Evolutionary conservation across 768 basidiomycete species (phyloP).

Genomic region (Russula vinacea): DNA sequence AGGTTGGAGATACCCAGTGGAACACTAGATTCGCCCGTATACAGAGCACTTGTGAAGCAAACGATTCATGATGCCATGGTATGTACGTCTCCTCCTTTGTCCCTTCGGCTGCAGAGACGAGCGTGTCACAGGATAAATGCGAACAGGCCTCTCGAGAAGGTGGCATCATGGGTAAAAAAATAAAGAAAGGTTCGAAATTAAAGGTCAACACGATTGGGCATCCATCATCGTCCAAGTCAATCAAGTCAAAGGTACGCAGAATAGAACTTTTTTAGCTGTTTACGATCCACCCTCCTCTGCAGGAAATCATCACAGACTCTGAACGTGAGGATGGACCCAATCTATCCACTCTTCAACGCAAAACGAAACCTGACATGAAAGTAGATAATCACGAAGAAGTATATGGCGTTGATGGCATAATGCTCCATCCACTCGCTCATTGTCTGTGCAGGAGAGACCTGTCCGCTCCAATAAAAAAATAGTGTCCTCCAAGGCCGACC

Average conservation of each 20-base stretch:
- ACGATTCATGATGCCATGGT: conserved; percentile 22
- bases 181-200: not conserved
- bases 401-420: not conserved
- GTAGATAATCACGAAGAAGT: conserved; percentile 8
- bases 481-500: not conserved
- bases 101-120: not conserved
- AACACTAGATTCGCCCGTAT: conserved; percentile 1
- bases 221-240: conserved; percentile 11
- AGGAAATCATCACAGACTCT: conserved; percentile 27
- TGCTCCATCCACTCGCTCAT: not conserved
- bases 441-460: conserved; percentile 5
- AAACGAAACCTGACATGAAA: not conserved
- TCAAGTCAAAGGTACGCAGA: conserved; percentile 22
- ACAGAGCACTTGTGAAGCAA: conserved; percentile 17
- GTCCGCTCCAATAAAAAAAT: conserved; percentile 11
- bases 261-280: not conserved
- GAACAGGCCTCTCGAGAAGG: not conserved
- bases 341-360: conserved; percentile 7
- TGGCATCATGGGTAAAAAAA: not conserved
- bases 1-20: conserved; percentile 9
- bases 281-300: not conserved
- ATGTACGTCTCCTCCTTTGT: not conserved
- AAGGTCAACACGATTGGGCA: not conserved
- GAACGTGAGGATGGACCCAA: conserved; percentile 12
- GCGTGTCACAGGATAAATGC: not conserved